phyloP scores from a whole-genome alignment of 129 eudicot genomes.

The Flaveria brownii region DNA sequence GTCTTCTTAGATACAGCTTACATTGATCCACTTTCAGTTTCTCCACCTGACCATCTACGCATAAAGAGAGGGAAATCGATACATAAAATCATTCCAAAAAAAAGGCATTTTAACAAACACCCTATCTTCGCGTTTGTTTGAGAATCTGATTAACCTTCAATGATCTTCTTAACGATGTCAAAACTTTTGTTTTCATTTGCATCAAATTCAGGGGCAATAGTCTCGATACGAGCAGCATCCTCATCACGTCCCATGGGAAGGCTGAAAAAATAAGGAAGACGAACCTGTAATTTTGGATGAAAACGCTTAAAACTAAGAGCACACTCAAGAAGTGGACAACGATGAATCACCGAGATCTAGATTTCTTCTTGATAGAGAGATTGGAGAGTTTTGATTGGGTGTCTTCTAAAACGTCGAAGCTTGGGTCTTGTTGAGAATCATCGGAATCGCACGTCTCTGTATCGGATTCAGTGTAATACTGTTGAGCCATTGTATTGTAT shows the following conservation, averaged over 20 bases:
- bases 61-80: neutral
- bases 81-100: neutral
- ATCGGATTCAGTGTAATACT: slow-evolving; percentile 31
- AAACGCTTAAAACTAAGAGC: neutral
- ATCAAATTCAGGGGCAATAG: slow-evolving; percentile 44
- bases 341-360: slow-evolving; percentile 38
- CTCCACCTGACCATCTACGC: slow-evolving; percentile 60
- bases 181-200: slow-evolving; percentile 47
- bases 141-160: slow-evolving; percentile 44
- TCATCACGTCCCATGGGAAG: slow-evolving; percentile 24
- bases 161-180: slow-evolving; percentile 47
- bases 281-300: neutral
- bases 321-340: neutral
- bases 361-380: slow-evolving; percentile 50
- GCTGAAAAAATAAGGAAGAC: slow-evolving; percentile 5
- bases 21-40: slow-evolving; percentile 83
- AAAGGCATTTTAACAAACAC: slow-evolving; percentile 32
- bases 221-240: slow-evolving; percentile 26
- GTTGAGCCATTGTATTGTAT: slow-evolving; percentile 12
- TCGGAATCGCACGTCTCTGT: slow-evolving; percentile 44
- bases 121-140: neutral
- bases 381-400: slow-evolving; percentile 50
- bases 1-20: slow-evolving; percentile 75
- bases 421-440: slow-evolving; percentile 66
- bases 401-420: slow-evolving; percentile 47